Percentiles rank a stretch among this genome's conserved stretches.
phyloP scores from a whole-genome alignment of 345 rosid genomes.

The Atalantia buxifolia region DNA sequence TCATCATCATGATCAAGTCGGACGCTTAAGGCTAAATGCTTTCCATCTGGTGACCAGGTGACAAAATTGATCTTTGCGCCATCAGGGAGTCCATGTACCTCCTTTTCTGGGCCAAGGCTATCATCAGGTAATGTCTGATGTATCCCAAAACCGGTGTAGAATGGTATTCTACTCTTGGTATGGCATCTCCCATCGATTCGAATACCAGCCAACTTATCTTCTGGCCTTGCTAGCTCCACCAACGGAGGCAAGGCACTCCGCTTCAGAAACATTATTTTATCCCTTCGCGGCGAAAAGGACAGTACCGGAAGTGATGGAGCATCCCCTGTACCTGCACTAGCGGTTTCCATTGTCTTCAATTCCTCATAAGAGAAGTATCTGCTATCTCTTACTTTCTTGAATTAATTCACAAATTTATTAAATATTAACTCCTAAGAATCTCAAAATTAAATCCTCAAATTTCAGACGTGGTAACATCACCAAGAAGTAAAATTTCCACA shows the following conservation, averaged over 20 bases:
- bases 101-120: slow-evolving; percentile 76
- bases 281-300: slow-evolving; percentile 85
- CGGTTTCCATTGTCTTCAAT: no score
- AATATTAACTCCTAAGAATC: no score
- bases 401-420: no score
- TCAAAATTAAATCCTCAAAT: no score
- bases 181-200: slow-evolving; percentile 89
- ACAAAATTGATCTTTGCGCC: slow-evolving; percentile 87
- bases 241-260: slow-evolving; percentile 83
- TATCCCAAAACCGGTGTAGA: slow-evolving; percentile 85
- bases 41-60: slow-evolving; percentile 83
- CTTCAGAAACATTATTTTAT: slow-evolving; percentile 78
- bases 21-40: slow-evolving; percentile 72
- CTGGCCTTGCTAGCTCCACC: slow-evolving; percentile 79
- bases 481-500: no score
- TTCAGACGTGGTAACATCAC: no score
- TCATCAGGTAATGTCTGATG: slow-evolving; percentile 73
- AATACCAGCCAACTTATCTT: slow-evolving; percentile 88
- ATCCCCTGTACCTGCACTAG: slow-evolving; percentile 23
- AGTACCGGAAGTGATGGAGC: slow-evolving; percentile 88
- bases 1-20: slow-evolving; percentile 51
- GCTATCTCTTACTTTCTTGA: no score
- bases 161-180: slow-evolving; percentile 86
- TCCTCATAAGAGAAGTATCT: no score
- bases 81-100: slow-evolving; percentile 73